Percentiles rank a stretch among this genome's conserved stretches.
Evolutionary conservation across 1,284 basidiomycete genomes (phyloP).

Genomic region (Amylostereum chailletii): DNA sequence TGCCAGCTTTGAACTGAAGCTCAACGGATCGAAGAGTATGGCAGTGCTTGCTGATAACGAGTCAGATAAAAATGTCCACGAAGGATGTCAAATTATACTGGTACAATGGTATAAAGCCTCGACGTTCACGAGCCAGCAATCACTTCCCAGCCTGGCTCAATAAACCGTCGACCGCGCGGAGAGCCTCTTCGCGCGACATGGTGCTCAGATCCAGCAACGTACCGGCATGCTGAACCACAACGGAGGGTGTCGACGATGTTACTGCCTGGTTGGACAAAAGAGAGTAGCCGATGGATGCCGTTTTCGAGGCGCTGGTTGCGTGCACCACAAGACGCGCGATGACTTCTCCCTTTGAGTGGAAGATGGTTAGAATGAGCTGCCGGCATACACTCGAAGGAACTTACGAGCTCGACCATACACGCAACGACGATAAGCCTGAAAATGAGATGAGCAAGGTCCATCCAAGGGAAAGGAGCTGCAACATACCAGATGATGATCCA

Average conservation of each 20-base stretch:
- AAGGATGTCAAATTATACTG: too few species aligned
- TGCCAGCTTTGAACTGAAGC: too few species aligned
- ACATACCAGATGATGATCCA: conserved; percentile 89
- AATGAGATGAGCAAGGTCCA: neutral
- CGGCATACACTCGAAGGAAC: conserved; percentile 12
- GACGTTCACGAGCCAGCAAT: too few species aligned
- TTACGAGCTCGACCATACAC: conserved; percentile 72
- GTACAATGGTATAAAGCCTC: too few species aligned
- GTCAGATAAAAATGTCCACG: too few species aligned
- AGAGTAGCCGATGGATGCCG: neutral
- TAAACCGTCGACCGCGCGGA: neutral
- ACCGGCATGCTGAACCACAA: neutral
- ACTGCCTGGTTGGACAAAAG: neutral
- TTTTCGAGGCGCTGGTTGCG: conserved; percentile 20
- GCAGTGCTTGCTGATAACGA: too few species aligned
- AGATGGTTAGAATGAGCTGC: neutral
- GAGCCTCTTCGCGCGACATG: conserved; percentile 1
- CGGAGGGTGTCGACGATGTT: neutral
- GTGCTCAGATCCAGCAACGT: neutral
- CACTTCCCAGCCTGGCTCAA: neutral
- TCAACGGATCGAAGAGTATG: too few species aligned
- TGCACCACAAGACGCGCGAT: conserved; percentile 74
- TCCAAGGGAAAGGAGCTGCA: neutral
- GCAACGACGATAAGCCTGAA: conserved; percentile 80
- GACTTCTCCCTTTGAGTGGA: conserved; percentile 63